A percentile compares a stretch with the other conserved stretches of the same genome.
Evolutionary conservation across 2,329 filamentous ascomycete species (phyloP).

Genomic region (Xylariaceae sp.): DNA sequence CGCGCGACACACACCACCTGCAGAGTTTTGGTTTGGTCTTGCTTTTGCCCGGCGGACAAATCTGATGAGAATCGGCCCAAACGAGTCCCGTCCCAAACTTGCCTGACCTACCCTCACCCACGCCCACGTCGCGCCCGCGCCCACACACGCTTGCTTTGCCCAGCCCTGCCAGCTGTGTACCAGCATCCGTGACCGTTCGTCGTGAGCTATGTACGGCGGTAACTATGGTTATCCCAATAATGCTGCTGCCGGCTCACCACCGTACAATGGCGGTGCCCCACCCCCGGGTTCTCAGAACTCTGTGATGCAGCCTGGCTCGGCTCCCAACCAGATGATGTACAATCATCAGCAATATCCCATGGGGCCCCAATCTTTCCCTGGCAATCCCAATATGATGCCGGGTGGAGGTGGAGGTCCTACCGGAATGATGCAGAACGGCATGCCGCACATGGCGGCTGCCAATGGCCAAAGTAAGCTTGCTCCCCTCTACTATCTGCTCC

Average conservation of each 20-base stretch:
- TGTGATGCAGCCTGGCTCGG: constrained; percentile 44
- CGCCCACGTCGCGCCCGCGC: constrained; percentile 18
- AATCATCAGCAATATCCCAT: constrained; percentile 58
- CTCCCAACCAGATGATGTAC: constrained; percentile 53
- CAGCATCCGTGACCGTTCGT: constrained; percentile 29
- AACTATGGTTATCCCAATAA: constrained; percentile 55
- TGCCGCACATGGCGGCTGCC: constrained; percentile 54
- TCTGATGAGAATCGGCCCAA: constrained; percentile 21
- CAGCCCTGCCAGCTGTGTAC: constrained; percentile 31
- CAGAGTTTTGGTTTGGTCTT: constrained; percentile 20
- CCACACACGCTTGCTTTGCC: constrained; percentile 23
- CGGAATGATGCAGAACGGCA: constrained; percentile 63
- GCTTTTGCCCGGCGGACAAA: constrained; percentile 22
- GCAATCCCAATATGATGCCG: constrained; percentile 55
- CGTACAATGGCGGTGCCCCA: constrained; percentile 48
- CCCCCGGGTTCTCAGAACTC: constrained; percentile 41
- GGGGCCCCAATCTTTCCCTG: constrained; percentile 50
- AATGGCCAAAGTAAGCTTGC: constrained; percentile 58
- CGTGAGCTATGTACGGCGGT: constrained; percentile 49
- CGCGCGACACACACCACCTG: constrained; percentile 21
- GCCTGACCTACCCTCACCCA: constrained; percentile 19
- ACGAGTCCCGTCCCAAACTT: constrained; percentile 31
- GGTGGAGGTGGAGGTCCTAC: constrained; percentile 48
- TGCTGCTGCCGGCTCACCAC: constrained; percentile 42
- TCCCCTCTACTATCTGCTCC: constrained; percentile 25